These are phyloP conservation scores for Talaromyces funiculosus DNA, from an alignment of 2,329 filamentous ascomycete genomes.

Conservation along the genomic window DNA sequence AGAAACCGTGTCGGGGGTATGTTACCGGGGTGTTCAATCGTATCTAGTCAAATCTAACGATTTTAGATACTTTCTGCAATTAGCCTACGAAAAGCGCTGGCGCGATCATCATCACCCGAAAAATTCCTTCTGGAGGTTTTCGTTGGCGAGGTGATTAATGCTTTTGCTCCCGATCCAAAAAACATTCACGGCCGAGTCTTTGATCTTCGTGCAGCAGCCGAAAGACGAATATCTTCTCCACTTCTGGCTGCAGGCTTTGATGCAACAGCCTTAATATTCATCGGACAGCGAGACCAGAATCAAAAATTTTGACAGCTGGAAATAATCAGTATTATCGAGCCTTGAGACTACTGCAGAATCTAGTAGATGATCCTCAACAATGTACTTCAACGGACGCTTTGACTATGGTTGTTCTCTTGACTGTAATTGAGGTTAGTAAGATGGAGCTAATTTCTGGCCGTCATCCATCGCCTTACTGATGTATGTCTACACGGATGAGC, in stretches of 20 bases:
- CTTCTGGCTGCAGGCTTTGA: slow-evolving; percentile 22
- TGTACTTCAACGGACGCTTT: slow-evolving; percentile 22
- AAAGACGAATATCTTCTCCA: slow-evolving; percentile 23
- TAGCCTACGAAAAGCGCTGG: slow-evolving; percentile 13
- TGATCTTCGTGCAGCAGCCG: slow-evolving; percentile 21
- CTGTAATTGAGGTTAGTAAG: slow-evolving; percentile 21
- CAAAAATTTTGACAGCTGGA: slow-evolving; percentile 18
- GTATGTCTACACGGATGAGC: not conserved
- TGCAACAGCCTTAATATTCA: slow-evolving; percentile 22
- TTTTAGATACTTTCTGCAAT: slow-evolving; percentile 3
- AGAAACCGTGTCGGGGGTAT: not conserved
- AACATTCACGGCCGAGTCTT: slow-evolving; percentile 18
- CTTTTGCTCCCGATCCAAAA: slow-evolving; percentile 19
- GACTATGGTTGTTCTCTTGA: slow-evolving; percentile 20
- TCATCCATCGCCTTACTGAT: not conserved
- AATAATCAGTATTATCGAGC: slow-evolving; percentile 19
- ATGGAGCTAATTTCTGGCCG: not conserved
- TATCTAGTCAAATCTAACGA: not conserved
- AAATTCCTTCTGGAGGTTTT: slow-evolving; percentile 22
- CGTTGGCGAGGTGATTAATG: slow-evolving; percentile 21
- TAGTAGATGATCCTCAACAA: slow-evolving; percentile 17
- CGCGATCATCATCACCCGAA: slow-evolving; percentile 17
- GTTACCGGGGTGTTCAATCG: not conserved
- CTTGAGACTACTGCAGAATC: slow-evolving; percentile 18
- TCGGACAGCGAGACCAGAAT: slow-evolving; percentile 19